phyloP scores from a whole-genome alignment of 2,329 filamentous ascomycete genomes.

The Ceratocystiopsis sp. region DNA sequence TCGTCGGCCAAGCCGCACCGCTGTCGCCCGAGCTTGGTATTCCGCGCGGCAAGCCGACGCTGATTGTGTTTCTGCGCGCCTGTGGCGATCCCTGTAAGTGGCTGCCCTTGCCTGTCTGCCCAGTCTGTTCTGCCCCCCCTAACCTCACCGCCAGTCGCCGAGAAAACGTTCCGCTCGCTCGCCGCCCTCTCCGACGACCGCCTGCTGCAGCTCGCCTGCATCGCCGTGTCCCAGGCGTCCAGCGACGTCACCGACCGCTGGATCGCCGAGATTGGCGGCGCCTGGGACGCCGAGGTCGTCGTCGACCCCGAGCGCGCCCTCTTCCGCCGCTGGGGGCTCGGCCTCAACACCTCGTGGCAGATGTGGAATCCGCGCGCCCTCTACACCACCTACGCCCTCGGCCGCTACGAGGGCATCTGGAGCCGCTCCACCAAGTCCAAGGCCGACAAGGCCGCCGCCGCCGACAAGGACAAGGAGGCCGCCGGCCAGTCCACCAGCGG shows the following conservation, averaged over 20 bases:
- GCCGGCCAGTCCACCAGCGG: slow-evolving; percentile 25
- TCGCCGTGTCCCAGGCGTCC: slow-evolving; percentile 46
- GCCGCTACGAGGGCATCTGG: slow-evolving; percentile 46
- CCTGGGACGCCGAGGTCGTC: slow-evolving; percentile 39
- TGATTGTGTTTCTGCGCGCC: slow-evolving; percentile 54
- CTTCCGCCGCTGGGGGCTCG: slow-evolving; percentile 51
- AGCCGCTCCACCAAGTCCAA: slow-evolving; percentile 32
- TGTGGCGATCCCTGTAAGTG: slow-evolving; percentile 56
- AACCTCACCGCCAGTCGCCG: slow-evolving; percentile 35
- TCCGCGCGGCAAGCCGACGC: slow-evolving; percentile 35
- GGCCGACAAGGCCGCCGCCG: slow-evolving; percentile 18
- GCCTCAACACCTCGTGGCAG: slow-evolving; percentile 42
- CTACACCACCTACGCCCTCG: slow-evolving; percentile 38
- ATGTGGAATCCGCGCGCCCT: slow-evolving; percentile 41
- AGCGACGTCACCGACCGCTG: slow-evolving; percentile 35
- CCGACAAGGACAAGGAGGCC: not conserved
- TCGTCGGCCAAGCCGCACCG: slow-evolving; percentile 38
- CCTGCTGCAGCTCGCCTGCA: slow-evolving; percentile 30
- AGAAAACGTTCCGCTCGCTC: slow-evolving; percentile 44
- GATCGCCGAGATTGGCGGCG: slow-evolving; percentile 37
- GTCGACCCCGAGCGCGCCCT: slow-evolving; percentile 39
- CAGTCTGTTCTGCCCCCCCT: no score
- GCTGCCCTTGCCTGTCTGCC: not conserved
- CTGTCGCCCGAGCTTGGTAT: slow-evolving; percentile 32
- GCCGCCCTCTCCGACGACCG: slow-evolving; percentile 32